Conservation (phyloP, 257 asterid genomes). For the Thymus mandschuricus region DNA sequence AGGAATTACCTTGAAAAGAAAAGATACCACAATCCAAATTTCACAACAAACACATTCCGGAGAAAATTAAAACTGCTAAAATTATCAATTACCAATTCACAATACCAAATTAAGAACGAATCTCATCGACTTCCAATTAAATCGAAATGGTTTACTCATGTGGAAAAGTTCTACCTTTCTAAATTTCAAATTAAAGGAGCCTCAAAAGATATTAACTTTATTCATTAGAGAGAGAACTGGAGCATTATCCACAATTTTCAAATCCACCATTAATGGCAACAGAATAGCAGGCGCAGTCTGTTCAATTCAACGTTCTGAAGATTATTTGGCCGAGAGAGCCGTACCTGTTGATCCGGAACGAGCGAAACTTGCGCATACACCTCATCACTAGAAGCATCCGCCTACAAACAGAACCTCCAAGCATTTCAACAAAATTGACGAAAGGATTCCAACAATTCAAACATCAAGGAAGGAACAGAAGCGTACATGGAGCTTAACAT, state of each 20-base stretch:
- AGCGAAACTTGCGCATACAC: slow-evolving; percentile 89
- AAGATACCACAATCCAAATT: not conserved
- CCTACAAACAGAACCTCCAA: slow-evolving; percentile 48
- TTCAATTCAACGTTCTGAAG: slow-evolving; percentile 6
- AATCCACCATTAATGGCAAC: slow-evolving; percentile 6
- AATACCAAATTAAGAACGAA: slow-evolving; percentile 4
- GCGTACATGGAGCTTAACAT: slow-evolving; percentile 81
- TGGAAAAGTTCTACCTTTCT: slow-evolving; percentile 26
- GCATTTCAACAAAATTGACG: slow-evolving; percentile 8
- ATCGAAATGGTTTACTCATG: slow-evolving; percentile 15
- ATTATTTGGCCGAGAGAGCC: slow-evolving; percentile 1
- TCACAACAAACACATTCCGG: slow-evolving; percentile 19
- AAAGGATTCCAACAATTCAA: slow-evolving; percentile 14
- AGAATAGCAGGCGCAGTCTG: slow-evolving; percentile 7
- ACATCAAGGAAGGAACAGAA: slow-evolving; percentile 4
- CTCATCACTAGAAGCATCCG: slow-evolving; percentile 83
- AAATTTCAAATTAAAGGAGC: not conserved
- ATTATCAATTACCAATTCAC: slow-evolving; percentile 8
- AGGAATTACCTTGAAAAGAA: slow-evolving; percentile 10
- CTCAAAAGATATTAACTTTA: too few relatives aligned
- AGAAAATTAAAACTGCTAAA: slow-evolving; percentile 19
- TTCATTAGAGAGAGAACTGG: not conserved
- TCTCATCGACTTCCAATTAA: slow-evolving; percentile 16
- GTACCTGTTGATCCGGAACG: slow-evolving; percentile 78
- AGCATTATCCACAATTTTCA: slow-evolving; percentile 20